A percentile compares a stretch with the other conserved stretches of the same genome.
Evolutionary conservation across 306 rosid genomes (phyloP).

Genomic region (Pyrus bretschneideri): DNA sequence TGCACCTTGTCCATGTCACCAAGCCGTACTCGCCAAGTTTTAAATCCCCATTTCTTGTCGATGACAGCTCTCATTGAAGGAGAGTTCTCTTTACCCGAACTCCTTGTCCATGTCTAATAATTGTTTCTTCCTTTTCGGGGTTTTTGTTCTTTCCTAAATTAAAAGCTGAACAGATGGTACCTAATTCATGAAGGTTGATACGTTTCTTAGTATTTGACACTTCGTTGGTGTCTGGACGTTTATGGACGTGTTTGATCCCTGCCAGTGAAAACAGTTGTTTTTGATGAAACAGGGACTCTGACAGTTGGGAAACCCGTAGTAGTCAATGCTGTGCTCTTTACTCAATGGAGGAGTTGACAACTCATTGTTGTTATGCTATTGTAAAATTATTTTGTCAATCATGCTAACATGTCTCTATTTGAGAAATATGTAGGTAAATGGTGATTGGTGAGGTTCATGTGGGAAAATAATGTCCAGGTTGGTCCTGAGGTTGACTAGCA

Average conservation of each 20-base stretch:
- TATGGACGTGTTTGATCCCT: not conserved
- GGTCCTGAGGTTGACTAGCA: too few species aligned
- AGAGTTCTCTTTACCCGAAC: not conserved
- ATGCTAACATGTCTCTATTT: not conserved
- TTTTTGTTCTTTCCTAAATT: not conserved
- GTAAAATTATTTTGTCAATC: not conserved
- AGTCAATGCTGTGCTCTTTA: conserved; percentile 57
- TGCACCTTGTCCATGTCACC: not conserved
- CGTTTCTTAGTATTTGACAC: not conserved
- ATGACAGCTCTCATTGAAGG: not conserved
- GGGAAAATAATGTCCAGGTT: too few species aligned
- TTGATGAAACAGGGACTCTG: conserved; percentile 88
- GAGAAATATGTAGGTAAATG: conserved; percentile 31
- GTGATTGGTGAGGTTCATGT: too few species aligned
- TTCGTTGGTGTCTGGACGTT: not conserved
- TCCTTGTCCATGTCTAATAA: not conserved
- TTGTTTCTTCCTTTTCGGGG: not conserved
- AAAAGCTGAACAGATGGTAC: not conserved
- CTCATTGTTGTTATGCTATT: not conserved
- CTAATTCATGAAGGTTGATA: not conserved
- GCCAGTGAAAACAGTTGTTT: conserved; percentile 70
- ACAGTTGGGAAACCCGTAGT: conserved; percentile 78
- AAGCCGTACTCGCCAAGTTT: not conserved
- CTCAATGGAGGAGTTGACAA: conserved; percentile 56
- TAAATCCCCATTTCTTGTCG: not conserved